A percentile compares a stretch with the other conserved stretches of the same genome.
Conservation (phyloP, 768 basidiomycete genomes). For the Tulasnella sp. region DNA sequence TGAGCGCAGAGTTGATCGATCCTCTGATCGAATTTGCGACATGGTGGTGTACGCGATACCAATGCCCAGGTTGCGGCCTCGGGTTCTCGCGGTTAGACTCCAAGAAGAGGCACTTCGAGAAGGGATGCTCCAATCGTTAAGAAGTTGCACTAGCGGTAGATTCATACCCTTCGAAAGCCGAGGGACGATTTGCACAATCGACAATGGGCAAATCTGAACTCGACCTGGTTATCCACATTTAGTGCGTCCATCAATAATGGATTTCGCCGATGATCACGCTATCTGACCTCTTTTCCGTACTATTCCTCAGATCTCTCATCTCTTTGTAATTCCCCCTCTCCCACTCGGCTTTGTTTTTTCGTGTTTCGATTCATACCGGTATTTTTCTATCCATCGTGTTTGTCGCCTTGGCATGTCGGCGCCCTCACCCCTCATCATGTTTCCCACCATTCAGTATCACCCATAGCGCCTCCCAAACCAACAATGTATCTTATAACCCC, state of each 20-base stretch:
- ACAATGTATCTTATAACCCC: too few relatives aligned
- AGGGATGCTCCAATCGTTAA: constrained; percentile 5
- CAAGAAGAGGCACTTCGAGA: constrained; percentile 14
- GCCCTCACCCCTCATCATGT: too few relatives aligned
- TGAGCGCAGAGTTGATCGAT: neutral
- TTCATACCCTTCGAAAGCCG: neutral
- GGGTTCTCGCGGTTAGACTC: constrained; percentile 10
- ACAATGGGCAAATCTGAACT: too few relatives aligned
- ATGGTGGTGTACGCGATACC: constrained; percentile 5
- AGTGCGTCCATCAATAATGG: too few relatives aligned
- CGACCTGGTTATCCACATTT: too few relatives aligned
- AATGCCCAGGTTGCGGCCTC: neutral
- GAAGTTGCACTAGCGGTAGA: neutral
- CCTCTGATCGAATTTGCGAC: neutral
- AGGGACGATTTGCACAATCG: too few relatives aligned
- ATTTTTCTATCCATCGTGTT: too few relatives aligned
- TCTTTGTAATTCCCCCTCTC: neutral
- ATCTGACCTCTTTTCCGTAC: neutral
- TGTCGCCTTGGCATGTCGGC: too few relatives aligned
- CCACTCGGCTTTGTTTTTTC: neutral
- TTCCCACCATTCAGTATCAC: too few relatives aligned
- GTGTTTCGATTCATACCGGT: too few relatives aligned
- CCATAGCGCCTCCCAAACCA: too few relatives aligned
- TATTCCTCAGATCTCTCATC: neutral
- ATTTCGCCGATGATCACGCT: too few relatives aligned